A percentile compares a stretch with the other conserved stretches of the same genome.
These are phyloP conservation scores for Bretschneidera sinensis DNA, from an alignment of 345 rosid species.

Conservation along the genomic window DNA sequence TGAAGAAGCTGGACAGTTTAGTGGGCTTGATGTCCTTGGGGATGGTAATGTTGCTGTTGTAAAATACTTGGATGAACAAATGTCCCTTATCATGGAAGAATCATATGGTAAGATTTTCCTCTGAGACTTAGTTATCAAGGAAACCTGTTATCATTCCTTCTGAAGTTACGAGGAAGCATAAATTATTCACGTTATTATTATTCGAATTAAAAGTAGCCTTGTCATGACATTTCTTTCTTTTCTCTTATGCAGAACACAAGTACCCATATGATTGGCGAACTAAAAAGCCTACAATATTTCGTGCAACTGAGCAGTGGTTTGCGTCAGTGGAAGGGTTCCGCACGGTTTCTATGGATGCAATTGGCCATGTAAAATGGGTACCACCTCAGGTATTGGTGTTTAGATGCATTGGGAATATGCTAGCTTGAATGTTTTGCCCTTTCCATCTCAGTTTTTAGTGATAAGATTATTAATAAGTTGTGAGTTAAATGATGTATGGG, in stretches of 20 bases:
- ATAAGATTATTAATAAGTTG: too few relatives aligned
- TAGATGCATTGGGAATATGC: background rate
- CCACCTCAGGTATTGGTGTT: constrained; percentile 73
- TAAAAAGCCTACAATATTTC: constrained; percentile 88
- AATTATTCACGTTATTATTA: background rate
- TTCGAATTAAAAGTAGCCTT: constrained; percentile 5
- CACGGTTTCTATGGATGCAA: constrained; percentile 74
- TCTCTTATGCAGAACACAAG: constrained; percentile 59
- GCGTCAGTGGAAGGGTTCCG: constrained; percentile 97
- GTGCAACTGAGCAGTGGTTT: constrained; percentile 99
- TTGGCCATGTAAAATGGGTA: constrained; percentile 76
- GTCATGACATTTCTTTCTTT: constrained; percentile 16
- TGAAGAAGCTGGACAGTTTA: constrained; percentile 80
- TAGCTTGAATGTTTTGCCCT: background rate
- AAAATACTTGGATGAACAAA: constrained; percentile 63
- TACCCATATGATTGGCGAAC: constrained; percentile 99
- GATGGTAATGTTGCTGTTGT: constrained; percentile 88
- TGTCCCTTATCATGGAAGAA: constrained; percentile 77
- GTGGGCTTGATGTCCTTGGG: constrained; percentile 91
- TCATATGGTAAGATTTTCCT: constrained; percentile 57
- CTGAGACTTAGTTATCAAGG: constrained; percentile 12
- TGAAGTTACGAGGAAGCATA: constrained; percentile 1
- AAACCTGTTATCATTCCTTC: background rate
- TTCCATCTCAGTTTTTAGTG: too few relatives aligned
- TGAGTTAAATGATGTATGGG: background rate